Conservation (phyloP, 2,329 filamentous ascomycete species). For the Falciphora oryzae region DNA sequence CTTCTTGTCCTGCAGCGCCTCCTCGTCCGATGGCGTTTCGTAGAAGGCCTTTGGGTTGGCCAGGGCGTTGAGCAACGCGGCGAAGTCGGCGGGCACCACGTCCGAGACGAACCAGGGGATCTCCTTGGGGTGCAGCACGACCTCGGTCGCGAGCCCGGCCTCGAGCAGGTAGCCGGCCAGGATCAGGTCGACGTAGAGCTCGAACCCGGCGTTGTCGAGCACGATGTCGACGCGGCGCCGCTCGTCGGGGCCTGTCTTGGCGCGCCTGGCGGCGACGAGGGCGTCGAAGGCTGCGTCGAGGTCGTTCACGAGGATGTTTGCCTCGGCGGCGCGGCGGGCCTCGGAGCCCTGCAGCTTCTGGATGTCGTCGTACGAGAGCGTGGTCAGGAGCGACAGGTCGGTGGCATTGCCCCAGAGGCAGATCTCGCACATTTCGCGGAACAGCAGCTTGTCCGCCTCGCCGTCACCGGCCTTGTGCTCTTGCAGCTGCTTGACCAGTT, state of each 20-base stretch:
- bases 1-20: constrained; percentile 48
- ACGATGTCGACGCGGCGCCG: constrained; percentile 87
- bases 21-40: constrained; percentile 65
- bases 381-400: constrained; percentile 84
- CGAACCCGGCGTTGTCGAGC: constrained; percentile 94
- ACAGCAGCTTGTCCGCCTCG: constrained; percentile 70
- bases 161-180: constrained; percentile 86
- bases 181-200: constrained; percentile 91
- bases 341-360: constrained; percentile 90
- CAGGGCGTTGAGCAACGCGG: constrained; percentile 74
- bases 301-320: constrained; percentile 90
- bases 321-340: constrained; percentile 78
- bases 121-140: constrained; percentile 88
- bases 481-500: constrained; percentile 63
- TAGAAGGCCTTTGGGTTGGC: constrained; percentile 74
- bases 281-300: constrained; percentile 38
- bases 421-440: constrained; percentile 91
- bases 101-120: constrained; percentile 99
- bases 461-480: constrained; percentile 47
- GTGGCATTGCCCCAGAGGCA: constrained; percentile 98
- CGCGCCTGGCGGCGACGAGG: constrained; percentile 19
- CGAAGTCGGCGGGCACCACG: constrained; percentile 81
- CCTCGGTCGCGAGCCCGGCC: constrained; percentile 74
- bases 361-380: constrained; percentile 89
- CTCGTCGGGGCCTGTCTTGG: constrained; percentile 13